These are phyloP conservation scores for Dothideomycetidae sp. DNA, from an alignment of 2,329 filamentous ascomycete species.

Conservation along the genomic window DNA sequence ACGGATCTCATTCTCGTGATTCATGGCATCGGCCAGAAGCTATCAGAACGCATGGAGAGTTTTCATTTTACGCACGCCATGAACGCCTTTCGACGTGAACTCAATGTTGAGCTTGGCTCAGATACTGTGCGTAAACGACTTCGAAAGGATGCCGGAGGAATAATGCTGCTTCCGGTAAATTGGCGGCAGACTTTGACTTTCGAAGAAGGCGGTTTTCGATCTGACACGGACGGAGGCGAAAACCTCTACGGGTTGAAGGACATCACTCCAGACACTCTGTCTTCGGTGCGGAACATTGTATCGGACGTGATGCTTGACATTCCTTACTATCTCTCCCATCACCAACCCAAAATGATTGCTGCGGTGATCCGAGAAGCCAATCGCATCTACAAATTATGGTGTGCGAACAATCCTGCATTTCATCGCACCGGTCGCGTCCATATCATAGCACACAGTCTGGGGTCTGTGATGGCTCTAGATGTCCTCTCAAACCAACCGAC, in stretches of 20 bases:
- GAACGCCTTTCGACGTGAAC: conserved; percentile 71
- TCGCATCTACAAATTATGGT: conserved; percentile 90
- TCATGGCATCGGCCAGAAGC: conserved; percentile 92
- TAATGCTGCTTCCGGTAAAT: conserved; percentile 91
- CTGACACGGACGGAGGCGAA: conserved; percentile 42
- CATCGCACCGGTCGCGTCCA: conserved; percentile 70
- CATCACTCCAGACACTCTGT: conserved; percentile 81
- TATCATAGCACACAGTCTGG: conserved; percentile 82
- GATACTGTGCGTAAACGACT: conserved; percentile 62
- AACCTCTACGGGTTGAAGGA: conserved; percentile 62
- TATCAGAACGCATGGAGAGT: conserved; percentile 86
- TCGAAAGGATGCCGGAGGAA: conserved; percentile 63
- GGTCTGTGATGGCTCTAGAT: conserved; percentile 87
- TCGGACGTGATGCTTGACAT: conserved; percentile 98
- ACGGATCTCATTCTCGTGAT: conserved; percentile 83
- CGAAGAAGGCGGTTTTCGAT: conserved; percentile 54
- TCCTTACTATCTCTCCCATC: conserved; percentile 91
- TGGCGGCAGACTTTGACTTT: conserved; percentile 84
- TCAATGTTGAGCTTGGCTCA: conserved; percentile 70
- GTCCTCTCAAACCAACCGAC: conserved; percentile 84
- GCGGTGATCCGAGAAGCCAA: conserved; percentile 86
- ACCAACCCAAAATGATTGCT: conserved; percentile 87
- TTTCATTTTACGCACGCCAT: conserved; percentile 96
- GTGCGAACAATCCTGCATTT: conserved; percentile 81
- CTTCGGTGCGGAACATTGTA: conserved; percentile 79